These are phyloP conservation scores for Cryptosporidium tyzzeri DNA, from an alignment of 169 alveolate genomes.

Conservation along the genomic window DNA sequence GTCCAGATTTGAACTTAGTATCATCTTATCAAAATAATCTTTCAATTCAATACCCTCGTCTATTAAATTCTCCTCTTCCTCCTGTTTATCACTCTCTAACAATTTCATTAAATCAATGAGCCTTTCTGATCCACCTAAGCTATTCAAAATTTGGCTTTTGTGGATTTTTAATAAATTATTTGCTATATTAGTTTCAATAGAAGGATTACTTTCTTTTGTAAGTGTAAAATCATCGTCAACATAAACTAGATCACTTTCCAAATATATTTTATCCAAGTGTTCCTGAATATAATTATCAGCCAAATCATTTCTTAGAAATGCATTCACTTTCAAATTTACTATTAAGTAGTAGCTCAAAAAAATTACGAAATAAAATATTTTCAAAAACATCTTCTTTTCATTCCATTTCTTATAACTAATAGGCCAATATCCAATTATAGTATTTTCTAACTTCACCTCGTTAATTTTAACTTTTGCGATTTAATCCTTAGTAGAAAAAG, in stretches of 20 bases:
- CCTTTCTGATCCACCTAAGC: conserved; percentile 43
- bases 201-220: neutral
- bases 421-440: neutral
- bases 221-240: neutral
- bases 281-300: conserved; percentile 26
- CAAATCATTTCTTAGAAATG: conserved; percentile 8
- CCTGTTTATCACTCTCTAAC: neutral
- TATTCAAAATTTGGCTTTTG: neutral
- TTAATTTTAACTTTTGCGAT: conserved; percentile 1
- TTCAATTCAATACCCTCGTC: conserved; percentile 20
- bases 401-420: neutral
- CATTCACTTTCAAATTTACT: neutral
- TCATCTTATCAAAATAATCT: conserved; percentile 10
- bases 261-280: conserved; percentile 13
- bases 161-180: neutral
- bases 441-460: neutral
- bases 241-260: conserved; percentile 18
- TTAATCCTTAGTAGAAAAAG: neutral
- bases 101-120: conserved; percentile 22
- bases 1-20: conserved; percentile 45
- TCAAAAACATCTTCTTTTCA: neutral
- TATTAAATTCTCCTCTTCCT: conserved; percentile 39
- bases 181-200: neutral
- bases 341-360: neutral
- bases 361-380: neutral